A percentile compares a stretch with the other conserved stretches of the same genome.
These are phyloP conservation scores for Galeopsis tetrahit DNA, from an alignment of 257 asterid genomes.

Conservation along the genomic window DNA sequence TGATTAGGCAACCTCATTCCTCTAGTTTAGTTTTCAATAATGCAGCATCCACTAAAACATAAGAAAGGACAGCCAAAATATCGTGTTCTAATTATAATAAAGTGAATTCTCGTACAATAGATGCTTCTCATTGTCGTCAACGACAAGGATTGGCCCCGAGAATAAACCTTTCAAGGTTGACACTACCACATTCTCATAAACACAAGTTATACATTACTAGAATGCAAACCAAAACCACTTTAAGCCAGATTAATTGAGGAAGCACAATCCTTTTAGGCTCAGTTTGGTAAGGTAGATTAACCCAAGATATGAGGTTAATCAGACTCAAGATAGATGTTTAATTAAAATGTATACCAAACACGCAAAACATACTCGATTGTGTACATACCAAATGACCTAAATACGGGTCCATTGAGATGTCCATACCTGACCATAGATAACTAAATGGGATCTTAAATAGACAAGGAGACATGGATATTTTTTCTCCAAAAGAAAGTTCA, in stretches of 20 bases:
- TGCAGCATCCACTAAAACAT: neutral
- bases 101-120: neutral
- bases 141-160: conserved; percentile 2
- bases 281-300: no score
- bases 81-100: neutral
- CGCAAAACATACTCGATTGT: no score
- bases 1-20: neutral
- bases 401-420: no score
- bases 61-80: neutral
- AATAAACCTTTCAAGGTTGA: conserved; percentile 4
- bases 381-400: no score
- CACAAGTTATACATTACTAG: neutral
- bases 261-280: neutral
- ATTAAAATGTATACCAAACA: no score
- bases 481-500: conserved; percentile 12
- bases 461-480: neutral
- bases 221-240: neutral
- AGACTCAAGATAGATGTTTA: no score
- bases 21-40: neutral
- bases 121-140: conserved; percentile 2
- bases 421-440: no score
- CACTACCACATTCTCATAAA: neutral
- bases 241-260: neutral
- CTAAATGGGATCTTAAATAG: neutral
- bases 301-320: no score